Evolutionary conservation across 2,329 filamentous ascomycete species (phyloP).

Genomic region (Domatiomyces catenatus): DNA sequence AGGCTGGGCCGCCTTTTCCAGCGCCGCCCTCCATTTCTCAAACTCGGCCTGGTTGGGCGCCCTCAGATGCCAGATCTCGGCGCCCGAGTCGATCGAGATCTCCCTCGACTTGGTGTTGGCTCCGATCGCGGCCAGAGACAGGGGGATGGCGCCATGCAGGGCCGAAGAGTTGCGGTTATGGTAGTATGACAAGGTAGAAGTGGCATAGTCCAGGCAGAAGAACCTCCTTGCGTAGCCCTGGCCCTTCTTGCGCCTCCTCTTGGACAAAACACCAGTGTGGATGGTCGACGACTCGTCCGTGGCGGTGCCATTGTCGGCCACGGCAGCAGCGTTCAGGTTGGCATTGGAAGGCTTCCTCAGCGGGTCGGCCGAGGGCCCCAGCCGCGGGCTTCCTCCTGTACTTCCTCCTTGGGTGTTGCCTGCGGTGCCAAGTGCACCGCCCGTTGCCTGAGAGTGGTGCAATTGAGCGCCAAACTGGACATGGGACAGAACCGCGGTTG

Average conservation of each 20-base stretch:
- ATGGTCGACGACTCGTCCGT: constrained; percentile 34
- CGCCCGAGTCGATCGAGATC: constrained; percentile 91
- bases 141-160: constrained; percentile 75
- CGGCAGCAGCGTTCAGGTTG: constrained; percentile 4
- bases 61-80: constrained; percentile 89
- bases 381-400: constrained; percentile 23
- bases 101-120: constrained; percentile 77
- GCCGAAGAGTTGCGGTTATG: constrained; percentile 87
- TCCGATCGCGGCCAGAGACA: constrained; percentile 79
- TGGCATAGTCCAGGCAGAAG: constrained; percentile 90
- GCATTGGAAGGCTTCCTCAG: constrained; percentile 24
- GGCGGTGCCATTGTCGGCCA: constrained; percentile 2
- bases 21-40: constrained; percentile 65
- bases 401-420: constrained; percentile 5
- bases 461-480: constrained; percentile 29
- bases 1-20: constrained; percentile 62
- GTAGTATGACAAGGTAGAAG: constrained; percentile 91
- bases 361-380: constrained; percentile 37
- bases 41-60: constrained; percentile 76
- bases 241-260: constrained; percentile 80
- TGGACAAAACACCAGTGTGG: constrained; percentile 72
- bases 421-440: constrained; percentile 23
- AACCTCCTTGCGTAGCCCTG: constrained; percentile 87
- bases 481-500: constrained; percentile 46
- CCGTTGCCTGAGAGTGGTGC: constrained; percentile 40